Conservation (phyloP, 805 yeast species). For the Zygosaccharomyces gambellarensis region DNA sequence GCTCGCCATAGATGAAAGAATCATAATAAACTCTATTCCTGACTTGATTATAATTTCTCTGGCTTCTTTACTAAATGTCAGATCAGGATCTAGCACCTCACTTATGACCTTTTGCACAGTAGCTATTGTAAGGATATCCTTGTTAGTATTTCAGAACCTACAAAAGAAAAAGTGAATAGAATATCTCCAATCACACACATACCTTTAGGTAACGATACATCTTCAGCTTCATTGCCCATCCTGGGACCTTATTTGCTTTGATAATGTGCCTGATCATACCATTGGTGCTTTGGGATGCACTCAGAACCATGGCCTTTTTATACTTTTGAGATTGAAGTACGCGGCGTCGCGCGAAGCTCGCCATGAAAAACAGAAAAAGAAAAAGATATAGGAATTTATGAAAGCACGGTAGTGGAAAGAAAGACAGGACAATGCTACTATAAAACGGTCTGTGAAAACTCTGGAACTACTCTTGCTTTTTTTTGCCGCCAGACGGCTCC, state of each 20-base stretch:
- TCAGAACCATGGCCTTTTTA: slow-evolving; percentile 7
- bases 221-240: slow-evolving; percentile 34
- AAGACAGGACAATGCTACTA: too few relatives aligned
- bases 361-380: neutral
- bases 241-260: slow-evolving; percentile 20
- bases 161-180: neutral
- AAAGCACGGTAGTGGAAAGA: neutral
- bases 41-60: slow-evolving; percentile 94
- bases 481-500: neutral
- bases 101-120: slow-evolving; percentile 93
- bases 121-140: slow-evolving; percentile 40
- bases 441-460: too few relatives aligned
- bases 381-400: neutral
- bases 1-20: slow-evolving; percentile 85
- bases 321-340: slow-evolving; percentile 7
- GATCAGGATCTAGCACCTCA: slow-evolving; percentile 84
- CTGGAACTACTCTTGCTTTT: neutral
- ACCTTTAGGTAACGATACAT: slow-evolving; percentile 43
- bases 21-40: slow-evolving; percentile 93
- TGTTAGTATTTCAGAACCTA: slow-evolving; percentile 1
- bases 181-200: slow-evolving; percentile 9
- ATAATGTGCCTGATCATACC: neutral
- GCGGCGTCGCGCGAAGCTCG: slow-evolving; percentile 9
- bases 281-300: neutral
- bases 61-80: slow-evolving; percentile 86